Conservation (phyloP, 805 yeast species). For the Hanseniaspora thailandica region DNA sequence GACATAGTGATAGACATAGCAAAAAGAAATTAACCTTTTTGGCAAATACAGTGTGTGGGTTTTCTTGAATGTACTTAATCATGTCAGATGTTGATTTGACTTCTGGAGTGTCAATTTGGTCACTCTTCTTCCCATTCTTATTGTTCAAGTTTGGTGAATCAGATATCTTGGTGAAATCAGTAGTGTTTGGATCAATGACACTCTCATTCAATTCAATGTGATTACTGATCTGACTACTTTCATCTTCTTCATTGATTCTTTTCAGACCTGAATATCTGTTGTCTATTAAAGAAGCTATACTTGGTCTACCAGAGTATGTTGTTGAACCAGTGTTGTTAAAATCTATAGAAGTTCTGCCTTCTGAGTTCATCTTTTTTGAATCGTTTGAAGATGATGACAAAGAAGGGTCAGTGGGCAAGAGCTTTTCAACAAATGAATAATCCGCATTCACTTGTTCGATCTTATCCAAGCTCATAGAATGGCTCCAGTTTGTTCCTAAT, state of each 20-base stretch:
- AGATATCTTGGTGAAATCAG: not conserved
- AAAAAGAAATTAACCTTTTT: slow-evolving; percentile 68
- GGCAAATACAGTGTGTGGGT: slow-evolving; percentile 62
- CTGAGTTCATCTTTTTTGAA: not conserved
- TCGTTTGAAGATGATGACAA: not conserved
- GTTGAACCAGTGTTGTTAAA: slow-evolving; percentile 34
- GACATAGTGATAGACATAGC: slow-evolving; percentile 74
- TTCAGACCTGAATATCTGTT: slow-evolving; percentile 4
- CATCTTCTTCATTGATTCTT: slow-evolving; percentile 8
- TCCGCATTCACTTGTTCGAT: slow-evolving; percentile 19
- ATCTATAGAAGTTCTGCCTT: slow-evolving; percentile 30
- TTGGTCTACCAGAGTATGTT: slow-evolving; percentile 43
- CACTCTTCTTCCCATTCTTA: not conserved
- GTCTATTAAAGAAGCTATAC: slow-evolving; percentile 38
- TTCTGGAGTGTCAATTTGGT: slow-evolving; percentile 20
- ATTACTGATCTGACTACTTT: not conserved
- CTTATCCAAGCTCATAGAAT: slow-evolving; percentile 42
- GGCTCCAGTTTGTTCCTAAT: slow-evolving; percentile 82
- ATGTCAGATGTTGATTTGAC: slow-evolving; percentile 53
- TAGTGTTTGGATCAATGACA: slow-evolving; percentile 4
- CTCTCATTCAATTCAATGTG: not conserved
- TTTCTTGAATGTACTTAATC: slow-evolving; percentile 52
- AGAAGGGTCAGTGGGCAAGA: slow-evolving; percentile 1
- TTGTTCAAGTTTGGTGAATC: slow-evolving; percentile 7
- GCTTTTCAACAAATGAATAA: slow-evolving; percentile 16